These are phyloP conservation scores for Penicillium maclennaniae DNA, from an alignment of 495 filamentous ascomycete genomes.

Conservation along the genomic window DNA sequence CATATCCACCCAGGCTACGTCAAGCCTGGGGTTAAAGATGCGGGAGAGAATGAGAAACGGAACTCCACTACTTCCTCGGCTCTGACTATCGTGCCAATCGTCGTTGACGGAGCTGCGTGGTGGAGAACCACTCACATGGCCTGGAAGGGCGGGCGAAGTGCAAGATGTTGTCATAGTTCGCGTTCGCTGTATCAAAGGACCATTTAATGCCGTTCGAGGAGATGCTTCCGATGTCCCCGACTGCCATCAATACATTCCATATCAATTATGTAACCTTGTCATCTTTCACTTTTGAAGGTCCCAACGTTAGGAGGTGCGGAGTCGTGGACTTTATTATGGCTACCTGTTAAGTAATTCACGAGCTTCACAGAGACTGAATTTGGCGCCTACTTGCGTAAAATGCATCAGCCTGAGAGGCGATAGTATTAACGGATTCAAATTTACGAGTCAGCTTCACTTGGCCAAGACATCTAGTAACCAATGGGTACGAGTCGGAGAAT, in stretches of 20 bases:
- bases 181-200: background rate
- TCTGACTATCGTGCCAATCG: background rate
- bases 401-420: background rate
- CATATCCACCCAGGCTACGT: slow-evolving; percentile 1
- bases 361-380: background rate
- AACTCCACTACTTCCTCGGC: background rate
- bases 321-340: background rate
- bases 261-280: background rate
- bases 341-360: background rate
- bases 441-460: background rate
- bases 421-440: background rate
- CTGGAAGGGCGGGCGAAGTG: background rate
- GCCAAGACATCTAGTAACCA: background rate
- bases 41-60: too few relatives aligned
- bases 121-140: background rate
- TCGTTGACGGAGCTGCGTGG: background rate
- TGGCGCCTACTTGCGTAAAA: background rate
- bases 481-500: background rate
- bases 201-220: background rate
- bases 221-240: background rate
- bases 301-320: background rate
- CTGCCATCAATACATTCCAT: too few relatives aligned
- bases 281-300: background rate
- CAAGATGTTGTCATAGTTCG: background rate
- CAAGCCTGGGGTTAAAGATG: background rate